These are phyloP conservation scores for Aschersonia sp. DNA, from an alignment of 2,329 filamentous ascomycete species.

Conservation along the genomic window DNA sequence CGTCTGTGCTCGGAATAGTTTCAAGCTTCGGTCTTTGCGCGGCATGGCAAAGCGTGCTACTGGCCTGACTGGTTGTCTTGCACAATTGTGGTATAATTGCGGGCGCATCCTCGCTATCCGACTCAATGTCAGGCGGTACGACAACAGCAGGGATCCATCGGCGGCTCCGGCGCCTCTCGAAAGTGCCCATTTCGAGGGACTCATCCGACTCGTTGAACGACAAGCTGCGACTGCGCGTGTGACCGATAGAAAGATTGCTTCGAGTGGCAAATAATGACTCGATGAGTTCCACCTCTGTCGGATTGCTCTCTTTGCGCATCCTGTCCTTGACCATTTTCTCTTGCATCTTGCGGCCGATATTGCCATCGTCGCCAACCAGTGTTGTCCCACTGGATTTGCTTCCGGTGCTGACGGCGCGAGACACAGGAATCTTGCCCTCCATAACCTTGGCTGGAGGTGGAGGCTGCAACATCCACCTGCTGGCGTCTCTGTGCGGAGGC, in stretches of 20 bases:
- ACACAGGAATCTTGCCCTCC: slow-evolving; percentile 68
- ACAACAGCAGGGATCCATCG: slow-evolving; percentile 13
- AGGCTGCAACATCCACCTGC: slow-evolving; percentile 85
- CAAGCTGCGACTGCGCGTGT: slow-evolving; percentile 20
- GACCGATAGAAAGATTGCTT: slow-evolving; percentile 16
- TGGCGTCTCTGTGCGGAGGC: slow-evolving; percentile 53
- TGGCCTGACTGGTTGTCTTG: slow-evolving; percentile 12
- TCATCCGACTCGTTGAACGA: slow-evolving; percentile 23
- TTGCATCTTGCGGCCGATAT: slow-evolving; percentile 26
- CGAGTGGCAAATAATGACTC: slow-evolving; percentile 23
- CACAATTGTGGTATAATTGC: slow-evolving; percentile 11
- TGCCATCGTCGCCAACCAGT: slow-evolving; percentile 23
- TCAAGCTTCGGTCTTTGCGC: slow-evolving; percentile 29
- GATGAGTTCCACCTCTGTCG: slow-evolving; percentile 28
- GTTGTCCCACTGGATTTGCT: slow-evolving; percentile 35
- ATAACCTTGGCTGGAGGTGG: slow-evolving; percentile 83
- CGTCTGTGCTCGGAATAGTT: slow-evolving; percentile 30
- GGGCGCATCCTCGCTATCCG: slow-evolving; percentile 19
- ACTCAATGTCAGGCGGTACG: slow-evolving; percentile 15
- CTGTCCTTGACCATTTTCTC: slow-evolving; percentile 32
- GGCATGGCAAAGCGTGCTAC: slow-evolving; percentile 14
- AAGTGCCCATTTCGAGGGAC: slow-evolving; percentile 12
- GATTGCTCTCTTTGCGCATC: slow-evolving; percentile 24
- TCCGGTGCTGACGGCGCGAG: slow-evolving; percentile 43
- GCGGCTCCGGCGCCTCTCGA: slow-evolving; percentile 12